Evolutionary conservation across 805 yeast species (phyloP), one percentile per base, ranked within the genome.

Genomic region (Ogataea parapolymorpha): DNA sequence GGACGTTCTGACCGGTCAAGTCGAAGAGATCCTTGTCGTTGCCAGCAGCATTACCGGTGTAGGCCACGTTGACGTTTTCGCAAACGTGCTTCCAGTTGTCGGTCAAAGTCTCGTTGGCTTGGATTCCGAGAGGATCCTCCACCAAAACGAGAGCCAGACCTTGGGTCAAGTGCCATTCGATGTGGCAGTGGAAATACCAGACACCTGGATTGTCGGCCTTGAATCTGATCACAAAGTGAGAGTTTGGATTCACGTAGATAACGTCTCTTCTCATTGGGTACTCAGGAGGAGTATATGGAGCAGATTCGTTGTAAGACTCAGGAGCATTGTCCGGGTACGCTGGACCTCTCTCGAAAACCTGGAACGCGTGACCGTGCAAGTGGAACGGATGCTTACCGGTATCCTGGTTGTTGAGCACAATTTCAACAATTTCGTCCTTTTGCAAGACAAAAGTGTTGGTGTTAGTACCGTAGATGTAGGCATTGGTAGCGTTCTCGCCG

Each of bases 151-250:
- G 55, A 10, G 95, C 95, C 55, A 91, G 75, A 58, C 99, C 99
- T 71, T 93, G 98, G 58, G 81, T 75, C 72, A 91, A 76, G 70
- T 93, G 99, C 99, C 99, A 91, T 64, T 93, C 98, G 58, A 93
- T 85, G 64, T 91, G 99, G 68, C 99, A 91, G 70, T 91, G 99
- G 95, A 93, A 93, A 65, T 82, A 78, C 99, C 98, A 91, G 32
- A 90, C 90, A 71, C 99, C 99, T 24, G 98, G 99, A 65, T 93
- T 93, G 62, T 85, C 82, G 39, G 98, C 95, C 58, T 76, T 78
- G 74, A 89, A 91, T 61, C 98, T 78, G 48, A 91, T 59, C 24
- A 87, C 90, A 57, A 89, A 75, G 68, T 86, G 82, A 2, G 96
- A 89, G 59, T 85, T 85, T 20, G 95, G 89, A 60, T 80, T 76